Evolutionary conservation across 352 stramenopile species (phyloP).

Genomic region (Paralagenidium karlingii): DNA sequence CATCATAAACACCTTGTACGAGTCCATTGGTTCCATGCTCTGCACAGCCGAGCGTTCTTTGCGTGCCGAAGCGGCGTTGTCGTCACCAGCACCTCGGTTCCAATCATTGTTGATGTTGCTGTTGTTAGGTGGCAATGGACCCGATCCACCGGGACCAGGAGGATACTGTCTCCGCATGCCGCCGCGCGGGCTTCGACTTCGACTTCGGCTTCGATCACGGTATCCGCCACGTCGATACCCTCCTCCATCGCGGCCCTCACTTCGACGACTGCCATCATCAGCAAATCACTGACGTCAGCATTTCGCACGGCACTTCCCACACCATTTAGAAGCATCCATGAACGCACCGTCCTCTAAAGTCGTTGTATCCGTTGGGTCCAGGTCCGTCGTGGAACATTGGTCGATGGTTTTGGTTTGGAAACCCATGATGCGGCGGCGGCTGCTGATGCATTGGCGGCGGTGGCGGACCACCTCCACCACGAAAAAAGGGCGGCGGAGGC

Average conservation of each 20-base stretch:
- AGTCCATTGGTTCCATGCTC: conserved; percentile 55
- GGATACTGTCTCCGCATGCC: conserved; percentile 4
- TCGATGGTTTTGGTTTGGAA: no score
- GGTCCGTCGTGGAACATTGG: no score
- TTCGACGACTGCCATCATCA: conserved; percentile 5
- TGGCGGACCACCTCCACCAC: no score
- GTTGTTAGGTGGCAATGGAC: conserved; percentile 4
- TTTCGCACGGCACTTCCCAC: no score
- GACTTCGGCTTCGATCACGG: conserved; percentile 21
- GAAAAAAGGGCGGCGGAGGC: no score
- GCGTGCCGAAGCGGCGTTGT: conserved; percentile 6
- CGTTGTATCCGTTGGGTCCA: no score
- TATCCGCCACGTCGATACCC: conserved; percentile 10
- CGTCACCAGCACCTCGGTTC: conserved; percentile 1
- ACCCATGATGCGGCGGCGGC: no score
- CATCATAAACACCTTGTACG: conserved; percentile 86
- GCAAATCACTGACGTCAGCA: neutral
- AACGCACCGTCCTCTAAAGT: conserved; percentile 12
- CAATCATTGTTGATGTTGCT: neutral
- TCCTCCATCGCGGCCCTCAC: conserved; percentile 11
- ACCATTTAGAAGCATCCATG: no score
- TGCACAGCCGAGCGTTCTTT: conserved; percentile 19
- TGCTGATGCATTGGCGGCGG: no score
- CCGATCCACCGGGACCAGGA: conserved; percentile 2
- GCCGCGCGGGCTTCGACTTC: conserved; percentile 3